Evolutionary conservation across 768 basidiomycete genomes (phyloP).

Genomic region (Hypsizygus marmoreus): DNA sequence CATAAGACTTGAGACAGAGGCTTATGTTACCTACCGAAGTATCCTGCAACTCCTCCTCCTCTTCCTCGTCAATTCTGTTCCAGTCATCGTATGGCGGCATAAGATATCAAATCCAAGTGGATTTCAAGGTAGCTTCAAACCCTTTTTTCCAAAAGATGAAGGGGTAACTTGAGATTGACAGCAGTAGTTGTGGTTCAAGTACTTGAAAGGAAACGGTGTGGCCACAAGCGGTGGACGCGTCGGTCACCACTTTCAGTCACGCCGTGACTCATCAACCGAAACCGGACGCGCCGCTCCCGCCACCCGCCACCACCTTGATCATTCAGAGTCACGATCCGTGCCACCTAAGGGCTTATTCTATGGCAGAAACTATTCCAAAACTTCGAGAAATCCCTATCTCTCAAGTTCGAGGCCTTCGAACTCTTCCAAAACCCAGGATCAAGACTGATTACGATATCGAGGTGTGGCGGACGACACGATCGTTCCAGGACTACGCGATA

Average conservation of each 20-base stretch:
- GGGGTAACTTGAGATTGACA: neutral
- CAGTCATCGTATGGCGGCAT: constrained; percentile 82
- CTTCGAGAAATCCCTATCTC: constrained; percentile 31
- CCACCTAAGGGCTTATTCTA: neutral
- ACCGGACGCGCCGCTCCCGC: neutral
- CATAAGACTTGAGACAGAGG: neutral
- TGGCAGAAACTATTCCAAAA: constrained; percentile 11
- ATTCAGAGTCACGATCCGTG: neutral
- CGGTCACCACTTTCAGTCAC: constrained; percentile 18
- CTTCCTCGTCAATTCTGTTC: constrained; percentile 79
- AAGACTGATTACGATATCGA: constrained; percentile 72
- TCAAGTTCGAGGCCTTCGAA: constrained; percentile 7
- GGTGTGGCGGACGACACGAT: constrained; percentile 68
- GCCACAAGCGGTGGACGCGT: constrained; percentile 12
- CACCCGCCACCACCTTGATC: constrained; percentile 2
- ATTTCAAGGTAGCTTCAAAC: no score
- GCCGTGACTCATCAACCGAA: constrained; percentile 2
- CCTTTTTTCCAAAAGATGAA: no score
- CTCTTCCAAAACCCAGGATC: constrained; percentile 56
- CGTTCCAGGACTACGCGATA: constrained; percentile 72
- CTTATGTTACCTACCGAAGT: constrained; percentile 45
- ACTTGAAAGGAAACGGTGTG: neutral
- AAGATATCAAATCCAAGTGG: neutral
- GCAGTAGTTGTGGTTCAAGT: neutral
- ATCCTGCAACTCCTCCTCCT: constrained; percentile 82